Percentiles rank a stretch among this genome's conserved stretches.
Conservation (phyloP, 495 filamentous ascomycete species). For the Lophium mytilinum region DNA sequence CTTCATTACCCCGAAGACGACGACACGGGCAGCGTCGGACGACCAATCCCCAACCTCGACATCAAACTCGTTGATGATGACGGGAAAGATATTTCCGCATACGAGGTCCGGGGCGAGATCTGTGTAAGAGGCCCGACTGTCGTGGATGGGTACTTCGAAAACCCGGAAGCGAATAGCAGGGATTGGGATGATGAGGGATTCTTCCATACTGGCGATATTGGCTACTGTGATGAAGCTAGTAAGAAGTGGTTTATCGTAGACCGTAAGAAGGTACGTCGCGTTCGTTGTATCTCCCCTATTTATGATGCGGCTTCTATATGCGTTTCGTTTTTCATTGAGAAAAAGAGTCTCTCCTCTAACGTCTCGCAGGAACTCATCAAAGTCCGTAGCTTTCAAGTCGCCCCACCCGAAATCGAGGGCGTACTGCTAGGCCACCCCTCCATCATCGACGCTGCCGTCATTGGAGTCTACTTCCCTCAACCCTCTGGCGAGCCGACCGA, state of each 20-base stretch:
- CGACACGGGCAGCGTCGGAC: conserved; percentile 25
- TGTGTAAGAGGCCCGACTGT: conserved; percentile 8
- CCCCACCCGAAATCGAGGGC: conserved; percentile 22
- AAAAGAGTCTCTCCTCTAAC: neutral
- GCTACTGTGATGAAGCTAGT: too few relatives aligned
- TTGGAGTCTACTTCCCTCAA: conserved; percentile 9
- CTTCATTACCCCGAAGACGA: conserved; percentile 24
- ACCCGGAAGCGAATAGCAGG: neutral
- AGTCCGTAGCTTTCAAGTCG: conserved; percentile 23
- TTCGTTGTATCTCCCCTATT: too few relatives aligned
- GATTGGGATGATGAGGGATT: neutral
- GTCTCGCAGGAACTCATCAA: conserved; percentile 13
- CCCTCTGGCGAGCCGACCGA: conserved; percentile 16
- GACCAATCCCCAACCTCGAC: conserved; percentile 21
- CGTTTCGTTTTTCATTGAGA: too few relatives aligned
- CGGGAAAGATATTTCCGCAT: conserved; percentile 7
- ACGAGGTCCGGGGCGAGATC: conserved; percentile 18
- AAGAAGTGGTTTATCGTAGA: conserved; percentile 23
- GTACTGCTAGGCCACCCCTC: conserved; percentile 7
- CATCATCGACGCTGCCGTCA: conserved; percentile 23
- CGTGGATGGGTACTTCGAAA: conserved; percentile 1
- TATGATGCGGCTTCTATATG: too few relatives aligned
- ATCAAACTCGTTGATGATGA: conserved; percentile 20
- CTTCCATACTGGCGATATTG: neutral
- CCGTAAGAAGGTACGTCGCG: conserved; percentile 8